Conservation (phyloP, 768 basidiomycete species). For the Phylloporus sp. region DNA sequence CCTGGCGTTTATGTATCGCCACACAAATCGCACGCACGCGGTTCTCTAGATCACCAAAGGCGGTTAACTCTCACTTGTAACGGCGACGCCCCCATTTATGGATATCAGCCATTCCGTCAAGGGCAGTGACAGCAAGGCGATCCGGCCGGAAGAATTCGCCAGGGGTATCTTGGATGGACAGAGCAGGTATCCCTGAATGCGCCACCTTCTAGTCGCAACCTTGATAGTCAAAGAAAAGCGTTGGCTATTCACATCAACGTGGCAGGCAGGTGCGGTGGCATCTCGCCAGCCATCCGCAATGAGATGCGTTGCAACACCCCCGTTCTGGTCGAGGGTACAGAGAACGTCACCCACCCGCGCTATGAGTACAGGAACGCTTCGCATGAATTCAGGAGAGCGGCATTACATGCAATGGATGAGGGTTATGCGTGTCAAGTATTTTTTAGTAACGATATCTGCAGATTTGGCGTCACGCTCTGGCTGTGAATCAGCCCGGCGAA, state of each 20-base stretch:
- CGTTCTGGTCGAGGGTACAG: conserved; percentile 15
- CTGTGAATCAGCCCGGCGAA: conserved; percentile 22
- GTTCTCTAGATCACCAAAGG: conserved; percentile 4
- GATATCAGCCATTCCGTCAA: conserved; percentile 1
- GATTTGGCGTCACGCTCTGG: conserved; percentile 15
- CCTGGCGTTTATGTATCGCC: conserved; percentile 11
- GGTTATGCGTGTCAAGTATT: conserved; percentile 22
- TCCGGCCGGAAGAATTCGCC: conserved; percentile 12
- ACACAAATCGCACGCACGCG: conserved; percentile 6
- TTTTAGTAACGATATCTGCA: conserved; percentile 18
- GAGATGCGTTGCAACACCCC: conserved; percentile 13
- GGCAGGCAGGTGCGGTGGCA: conserved; percentile 22
- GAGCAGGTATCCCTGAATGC: conserved; percentile 17
- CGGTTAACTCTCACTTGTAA: conserved; percentile 6
- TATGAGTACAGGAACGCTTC: conserved; percentile 23
- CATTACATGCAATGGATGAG: conserved; percentile 15
- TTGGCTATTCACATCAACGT: conserved; percentile 12
- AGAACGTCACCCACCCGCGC: conserved; percentile 19
- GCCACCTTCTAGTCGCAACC: conserved; percentile 16
- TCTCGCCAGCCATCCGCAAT: conserved; percentile 19
- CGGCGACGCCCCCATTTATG: conserved; percentile 8
- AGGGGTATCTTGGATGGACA: conserved; percentile 13
- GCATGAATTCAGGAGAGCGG: conserved; percentile 22
- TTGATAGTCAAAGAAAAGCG: conserved; percentile 15
- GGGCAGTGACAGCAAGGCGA: conserved; percentile 2